Evolutionary conservation across 2,329 filamentous ascomycete species (phyloP).

Genomic region (Coniochaeta sp.): DNA sequence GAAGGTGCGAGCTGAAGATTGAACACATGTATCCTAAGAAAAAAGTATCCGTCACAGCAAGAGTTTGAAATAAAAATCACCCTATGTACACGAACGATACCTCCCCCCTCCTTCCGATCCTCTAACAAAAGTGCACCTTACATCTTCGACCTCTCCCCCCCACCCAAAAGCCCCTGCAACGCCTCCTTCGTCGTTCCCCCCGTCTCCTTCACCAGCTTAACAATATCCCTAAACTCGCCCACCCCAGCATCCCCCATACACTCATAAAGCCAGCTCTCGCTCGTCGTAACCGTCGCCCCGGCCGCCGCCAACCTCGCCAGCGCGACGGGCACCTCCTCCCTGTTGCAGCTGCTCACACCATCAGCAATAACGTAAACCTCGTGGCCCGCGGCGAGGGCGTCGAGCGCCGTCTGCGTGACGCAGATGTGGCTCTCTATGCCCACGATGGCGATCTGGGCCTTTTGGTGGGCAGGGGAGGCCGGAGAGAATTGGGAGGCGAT

Average conservation of each 20-base stretch:
- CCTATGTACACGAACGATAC: no score
- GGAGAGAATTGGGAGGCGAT: slow-evolving; percentile 37
- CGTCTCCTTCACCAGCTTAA: slow-evolving; percentile 72
- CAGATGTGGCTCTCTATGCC: slow-evolving; percentile 95
- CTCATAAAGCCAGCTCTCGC: slow-evolving; percentile 88
- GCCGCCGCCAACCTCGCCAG: slow-evolving; percentile 67
- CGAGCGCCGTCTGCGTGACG: slow-evolving; percentile 84
- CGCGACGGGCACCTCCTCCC: slow-evolving; percentile 72
- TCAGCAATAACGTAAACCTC: slow-evolving; percentile 83
- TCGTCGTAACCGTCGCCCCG: slow-evolving; percentile 74
- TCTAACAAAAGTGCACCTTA: slow-evolving; percentile 15
- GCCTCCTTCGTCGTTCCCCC: slow-evolving; percentile 62
- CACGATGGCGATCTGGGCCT: slow-evolving; percentile 59
- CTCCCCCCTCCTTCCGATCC: background rate
- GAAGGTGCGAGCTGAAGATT: no score
- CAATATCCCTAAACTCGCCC: slow-evolving; percentile 65
- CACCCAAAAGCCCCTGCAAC: slow-evolving; percentile 58
- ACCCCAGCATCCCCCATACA: slow-evolving; percentile 74
- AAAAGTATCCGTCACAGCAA: no score
- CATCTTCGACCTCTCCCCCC: slow-evolving; percentile 56
- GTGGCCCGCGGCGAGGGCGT: slow-evolving; percentile 69
- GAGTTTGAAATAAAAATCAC: no score
- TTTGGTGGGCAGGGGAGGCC: slow-evolving; percentile 19
- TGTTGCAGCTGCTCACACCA: slow-evolving; percentile 82
- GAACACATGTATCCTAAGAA: no score